These are phyloP conservation scores for Thelephora aurantiotincta DNA, from an alignment of 768 basidiomycete species.

Conservation along the genomic window DNA sequence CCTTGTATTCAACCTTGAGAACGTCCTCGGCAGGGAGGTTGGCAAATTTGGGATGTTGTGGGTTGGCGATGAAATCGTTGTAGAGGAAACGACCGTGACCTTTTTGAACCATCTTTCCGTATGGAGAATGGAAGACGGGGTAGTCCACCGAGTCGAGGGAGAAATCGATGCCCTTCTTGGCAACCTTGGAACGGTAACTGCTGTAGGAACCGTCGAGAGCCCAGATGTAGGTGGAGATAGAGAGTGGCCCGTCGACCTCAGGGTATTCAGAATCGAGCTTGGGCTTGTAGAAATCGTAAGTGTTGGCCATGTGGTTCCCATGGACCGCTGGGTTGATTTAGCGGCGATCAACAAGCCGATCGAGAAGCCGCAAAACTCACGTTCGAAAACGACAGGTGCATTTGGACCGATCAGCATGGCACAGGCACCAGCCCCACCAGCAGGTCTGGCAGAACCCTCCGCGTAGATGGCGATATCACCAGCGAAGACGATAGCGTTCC, in stretches of 20 bases:
- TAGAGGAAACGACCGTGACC: conserved; percentile 83
- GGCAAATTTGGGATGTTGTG: conserved; percentile 53
- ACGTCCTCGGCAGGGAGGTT: conserved; percentile 59
- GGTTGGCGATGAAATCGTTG: conserved; percentile 83
- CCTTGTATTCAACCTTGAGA: conserved; percentile 50
- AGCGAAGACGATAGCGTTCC: conserved; percentile 91
- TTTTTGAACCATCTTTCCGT: conserved; percentile 98
- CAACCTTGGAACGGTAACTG: conserved; percentile 69
- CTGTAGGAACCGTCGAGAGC: conserved; percentile 86
- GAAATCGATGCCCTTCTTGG: conserved; percentile 42
- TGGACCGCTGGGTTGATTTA: conserved; percentile 23
- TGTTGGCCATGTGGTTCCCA: conserved; percentile 95
- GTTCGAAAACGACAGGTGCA: conserved; percentile 88
- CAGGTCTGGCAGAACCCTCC: conserved; percentile 87
- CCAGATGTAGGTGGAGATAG: conserved; percentile 88
- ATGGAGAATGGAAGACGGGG: conserved; percentile 92
- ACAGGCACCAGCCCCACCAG: conserved; percentile 91
- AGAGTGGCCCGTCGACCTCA: conserved; percentile 93
- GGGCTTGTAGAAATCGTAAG: conserved; percentile 99
- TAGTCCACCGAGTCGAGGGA: conserved; percentile 82
- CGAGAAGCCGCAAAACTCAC: conserved; percentile 39
- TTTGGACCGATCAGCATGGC: conserved; percentile 95
- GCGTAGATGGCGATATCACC: conserved; percentile 99
- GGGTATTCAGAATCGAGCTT: conserved; percentile 91
- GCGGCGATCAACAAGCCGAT: not conserved